Percentiles rank a stretch among this genome's conserved stretches.
Conservation (phyloP, 345 rosid genomes). For the Eutrema yunnanense region DNA sequence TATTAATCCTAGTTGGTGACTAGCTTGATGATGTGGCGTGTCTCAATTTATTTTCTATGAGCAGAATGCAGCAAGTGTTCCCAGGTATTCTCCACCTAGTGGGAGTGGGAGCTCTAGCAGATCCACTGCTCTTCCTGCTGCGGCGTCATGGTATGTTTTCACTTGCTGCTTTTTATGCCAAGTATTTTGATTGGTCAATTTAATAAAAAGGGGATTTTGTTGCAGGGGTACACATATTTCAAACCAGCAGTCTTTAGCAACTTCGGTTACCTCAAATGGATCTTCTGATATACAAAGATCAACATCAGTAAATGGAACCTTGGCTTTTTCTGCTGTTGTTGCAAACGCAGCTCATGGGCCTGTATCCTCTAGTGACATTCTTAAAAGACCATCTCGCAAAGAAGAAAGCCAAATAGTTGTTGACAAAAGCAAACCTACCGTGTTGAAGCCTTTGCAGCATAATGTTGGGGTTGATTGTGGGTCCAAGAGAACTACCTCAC, state of each 20-base stretch:
- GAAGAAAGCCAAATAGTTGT: constrained; percentile 22
- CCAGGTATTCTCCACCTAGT: constrained; percentile 52
- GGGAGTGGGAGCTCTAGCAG: constrained; percentile 38
- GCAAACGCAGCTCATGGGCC: constrained; percentile 34
- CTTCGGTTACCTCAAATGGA: constrained; percentile 45
- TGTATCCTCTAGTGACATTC: constrained; percentile 24
- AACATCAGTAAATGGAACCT: constrained; percentile 34
- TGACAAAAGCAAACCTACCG: constrained; percentile 32
- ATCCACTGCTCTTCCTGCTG: constrained; percentile 63
- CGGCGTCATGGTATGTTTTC: constrained; percentile 65
- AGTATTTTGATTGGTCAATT: constrained; percentile 1
- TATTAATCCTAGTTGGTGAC: not conserved
- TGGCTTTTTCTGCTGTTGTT: constrained; percentile 41
- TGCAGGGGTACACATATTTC: constrained; percentile 60
- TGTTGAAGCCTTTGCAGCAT: constrained; percentile 31
- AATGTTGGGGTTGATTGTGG: constrained; percentile 29
- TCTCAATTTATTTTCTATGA: not conserved
- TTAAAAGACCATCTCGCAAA: constrained; percentile 31
- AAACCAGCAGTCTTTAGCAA: constrained; percentile 37
- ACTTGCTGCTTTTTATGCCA: not conserved
- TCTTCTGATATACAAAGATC: constrained; percentile 40
- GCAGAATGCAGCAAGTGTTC: constrained; percentile 41
- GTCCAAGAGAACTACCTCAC: constrained; percentile 29
- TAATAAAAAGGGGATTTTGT: not conserved
- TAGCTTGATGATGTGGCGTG: not conserved